phyloP scores from a whole-genome alignment of 2,329 filamentous ascomycete species.

The Aspergillus japonicus region DNA sequence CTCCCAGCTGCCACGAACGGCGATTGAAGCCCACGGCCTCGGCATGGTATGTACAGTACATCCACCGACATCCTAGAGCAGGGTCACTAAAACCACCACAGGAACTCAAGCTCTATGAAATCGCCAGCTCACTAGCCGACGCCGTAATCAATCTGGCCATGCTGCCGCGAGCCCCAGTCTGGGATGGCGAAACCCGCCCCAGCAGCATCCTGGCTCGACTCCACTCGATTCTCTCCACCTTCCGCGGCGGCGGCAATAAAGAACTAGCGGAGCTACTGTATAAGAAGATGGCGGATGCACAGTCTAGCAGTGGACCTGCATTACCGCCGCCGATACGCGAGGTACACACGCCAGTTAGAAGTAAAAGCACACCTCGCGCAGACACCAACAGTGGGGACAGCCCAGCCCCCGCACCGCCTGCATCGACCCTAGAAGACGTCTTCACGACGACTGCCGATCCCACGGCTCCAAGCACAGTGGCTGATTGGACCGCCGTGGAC shows the following conservation, averaged over 20 bases:
- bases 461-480: background rate
- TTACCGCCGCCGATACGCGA: constrained; percentile 5
- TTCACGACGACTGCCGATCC: background rate
- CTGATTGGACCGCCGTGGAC: background rate
- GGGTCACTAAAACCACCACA: constrained; percentile 5
- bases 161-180: constrained; percentile 11
- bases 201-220: constrained; percentile 22
- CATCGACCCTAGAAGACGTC: background rate
- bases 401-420: background rate
- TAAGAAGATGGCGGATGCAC: constrained; percentile 25
- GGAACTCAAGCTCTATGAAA: constrained; percentile 32
- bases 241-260: constrained; percentile 23
- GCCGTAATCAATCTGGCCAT: constrained; percentile 21
- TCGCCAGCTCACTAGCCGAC: constrained; percentile 28
- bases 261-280: constrained; percentile 23
- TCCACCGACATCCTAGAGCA: background rate
- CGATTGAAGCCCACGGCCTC: constrained; percentile 52
- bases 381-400: background rate
- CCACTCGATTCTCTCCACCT: constrained; percentile 23
- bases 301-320: constrained; percentile 8
- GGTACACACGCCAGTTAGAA: background rate
- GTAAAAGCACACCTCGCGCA: background rate
- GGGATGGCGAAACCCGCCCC: constrained; percentile 22
- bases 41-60: constrained; percentile 33
- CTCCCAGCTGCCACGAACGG: constrained; percentile 45